phyloP scores from a whole-genome alignment of 257 asterid species.

The Lycium ferocissimum region DNA sequence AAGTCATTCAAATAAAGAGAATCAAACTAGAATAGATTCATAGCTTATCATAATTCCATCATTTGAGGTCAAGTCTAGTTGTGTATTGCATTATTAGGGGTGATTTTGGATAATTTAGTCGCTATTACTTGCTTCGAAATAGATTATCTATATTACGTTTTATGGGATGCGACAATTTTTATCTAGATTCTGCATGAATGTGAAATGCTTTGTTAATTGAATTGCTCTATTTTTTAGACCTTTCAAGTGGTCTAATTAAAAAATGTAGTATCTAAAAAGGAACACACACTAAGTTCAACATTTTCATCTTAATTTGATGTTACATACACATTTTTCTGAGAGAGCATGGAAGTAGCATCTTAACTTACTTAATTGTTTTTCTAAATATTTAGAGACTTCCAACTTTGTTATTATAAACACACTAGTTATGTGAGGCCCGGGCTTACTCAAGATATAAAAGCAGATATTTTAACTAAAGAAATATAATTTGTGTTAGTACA shows the following conservation, averaged over 20 bases:
- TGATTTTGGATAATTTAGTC: neutral
- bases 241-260: neutral
- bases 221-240: neutral
- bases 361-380: neutral
- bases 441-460: too few relatives aligned
- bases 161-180: too few relatives aligned
- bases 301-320: neutral
- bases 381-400: neutral
- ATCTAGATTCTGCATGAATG: too few relatives aligned
- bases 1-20: neutral
- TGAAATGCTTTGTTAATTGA: neutral
- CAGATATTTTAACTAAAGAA: too few relatives aligned
- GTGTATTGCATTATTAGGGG: neutral
- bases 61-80: neutral
- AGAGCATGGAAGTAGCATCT: neutral
- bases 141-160: neutral
- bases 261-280: neutral
- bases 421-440: too few relatives aligned
- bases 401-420: neutral
- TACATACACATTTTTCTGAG: neutral
- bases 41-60: conserved; percentile 20
- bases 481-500: too few relatives aligned
- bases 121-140: neutral
- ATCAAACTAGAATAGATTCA: neutral
- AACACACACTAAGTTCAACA: neutral